These are phyloP conservation scores for Lyophyllum atratum DNA, from an alignment of 768 basidiomycete genomes.

Conservation along the genomic window DNA sequence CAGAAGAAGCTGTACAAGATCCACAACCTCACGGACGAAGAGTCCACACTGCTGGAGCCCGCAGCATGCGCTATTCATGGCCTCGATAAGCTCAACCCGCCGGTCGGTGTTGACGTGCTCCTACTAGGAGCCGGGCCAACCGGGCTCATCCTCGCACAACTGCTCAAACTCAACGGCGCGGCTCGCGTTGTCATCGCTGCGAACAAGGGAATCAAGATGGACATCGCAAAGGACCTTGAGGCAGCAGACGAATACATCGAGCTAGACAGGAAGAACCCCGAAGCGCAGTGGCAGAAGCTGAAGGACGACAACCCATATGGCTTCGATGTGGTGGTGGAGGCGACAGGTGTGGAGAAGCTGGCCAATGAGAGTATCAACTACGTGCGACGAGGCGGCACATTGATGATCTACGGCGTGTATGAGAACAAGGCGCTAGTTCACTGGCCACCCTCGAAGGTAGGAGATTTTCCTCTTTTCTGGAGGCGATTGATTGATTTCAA, in stretches of 20 bases:
- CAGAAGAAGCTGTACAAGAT: constrained; percentile 85
- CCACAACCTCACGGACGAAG: constrained; percentile 83
- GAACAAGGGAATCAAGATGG: constrained; percentile 90
- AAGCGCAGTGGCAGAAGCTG: constrained; percentile 77
- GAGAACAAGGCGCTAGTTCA: constrained; percentile 81
- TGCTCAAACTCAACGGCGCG: constrained; percentile 87
- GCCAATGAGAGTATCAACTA: constrained; percentile 91
- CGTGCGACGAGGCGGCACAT: constrained; percentile 80
- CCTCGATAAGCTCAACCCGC: constrained; percentile 81
- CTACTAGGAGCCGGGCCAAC: constrained; percentile 91
- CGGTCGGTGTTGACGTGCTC: constrained; percentile 83
- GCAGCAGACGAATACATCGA: constrained; percentile 87
- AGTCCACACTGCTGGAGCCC: constrained; percentile 86
- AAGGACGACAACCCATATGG: constrained; percentile 84
- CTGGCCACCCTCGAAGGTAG: constrained; percentile 76
- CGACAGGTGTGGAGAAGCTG: constrained; percentile 77
- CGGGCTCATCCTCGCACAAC: constrained; percentile 84
- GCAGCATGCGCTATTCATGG: constrained; percentile 92
- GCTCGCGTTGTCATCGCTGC: constrained; percentile 80
- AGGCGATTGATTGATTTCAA: neutral
- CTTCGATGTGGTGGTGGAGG: constrained; percentile 78
- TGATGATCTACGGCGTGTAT: constrained; percentile 92
- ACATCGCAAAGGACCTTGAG: constrained; percentile 77
- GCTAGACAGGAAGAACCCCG: constrained; percentile 74
- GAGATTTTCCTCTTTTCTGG: neutral